Percentiles rank a stretch among this genome's conserved stretches.
phyloP scores from a whole-genome alignment of 805 yeast genomes.

The Starmerella floricola region DNA sequence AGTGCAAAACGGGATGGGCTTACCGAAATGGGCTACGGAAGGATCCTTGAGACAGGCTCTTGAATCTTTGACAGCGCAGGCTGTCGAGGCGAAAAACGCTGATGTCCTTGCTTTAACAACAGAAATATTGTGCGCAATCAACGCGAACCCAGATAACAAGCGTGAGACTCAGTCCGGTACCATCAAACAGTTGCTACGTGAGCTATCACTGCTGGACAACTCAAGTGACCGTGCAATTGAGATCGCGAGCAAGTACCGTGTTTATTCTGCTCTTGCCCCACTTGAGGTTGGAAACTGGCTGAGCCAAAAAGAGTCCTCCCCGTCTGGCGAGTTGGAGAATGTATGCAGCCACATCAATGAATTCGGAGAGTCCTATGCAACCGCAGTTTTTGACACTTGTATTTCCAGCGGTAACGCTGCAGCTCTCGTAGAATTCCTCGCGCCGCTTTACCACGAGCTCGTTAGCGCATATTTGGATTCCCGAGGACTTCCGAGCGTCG shows the following conservation, averaged over 20 bases:
- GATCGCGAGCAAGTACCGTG: slow-evolving; percentile 54
- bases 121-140: slow-evolving; percentile 34
- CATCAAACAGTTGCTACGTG: slow-evolving; percentile 34
- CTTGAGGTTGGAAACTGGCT: slow-evolving; percentile 37
- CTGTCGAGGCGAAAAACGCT: slow-evolving; percentile 16
- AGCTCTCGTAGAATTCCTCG: slow-evolving; percentile 5
- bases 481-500: slow-evolving; percentile 7
- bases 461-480: slow-evolving; percentile 11
- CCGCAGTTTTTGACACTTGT: slow-evolving; percentile 10
- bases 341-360: slow-evolving; percentile 4
- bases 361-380: slow-evolving; percentile 5
- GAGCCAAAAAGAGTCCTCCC: background rate
- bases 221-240: slow-evolving; percentile 34
- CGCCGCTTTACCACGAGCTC: slow-evolving; percentile 4
- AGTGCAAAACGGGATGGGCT: background rate
- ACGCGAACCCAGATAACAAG: slow-evolving; percentile 11
- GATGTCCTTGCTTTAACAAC: slow-evolving; percentile 30
- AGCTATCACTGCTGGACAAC: slow-evolving; percentile 32
- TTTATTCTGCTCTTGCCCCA: slow-evolving; percentile 51
- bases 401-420: slow-evolving; percentile 3
- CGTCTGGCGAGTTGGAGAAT: background rate
- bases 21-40: slow-evolving; percentile 10
- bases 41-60: slow-evolving; percentile 4
- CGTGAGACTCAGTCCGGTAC: slow-evolving; percentile 11
- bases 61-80: slow-evolving; percentile 16